These are phyloP conservation scores for Hemisphaericaspora subhashii DNA, from an alignment of 1,139 yeast genomes.

Conservation along the genomic window DNA sequence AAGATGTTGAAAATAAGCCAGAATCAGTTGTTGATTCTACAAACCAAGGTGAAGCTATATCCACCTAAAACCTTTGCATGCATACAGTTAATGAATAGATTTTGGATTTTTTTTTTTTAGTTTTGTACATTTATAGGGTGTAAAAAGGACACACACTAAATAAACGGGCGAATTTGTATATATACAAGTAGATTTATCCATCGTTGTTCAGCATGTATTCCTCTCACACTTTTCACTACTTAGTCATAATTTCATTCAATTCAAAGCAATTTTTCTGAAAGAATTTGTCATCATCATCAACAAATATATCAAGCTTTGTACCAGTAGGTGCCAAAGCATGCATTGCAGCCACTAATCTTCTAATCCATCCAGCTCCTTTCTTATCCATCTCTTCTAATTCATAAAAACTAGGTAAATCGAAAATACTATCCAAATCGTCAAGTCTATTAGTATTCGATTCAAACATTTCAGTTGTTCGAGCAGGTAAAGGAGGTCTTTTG, in stretches of 20 bases:
- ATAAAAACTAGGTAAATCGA: constrained; percentile 14
- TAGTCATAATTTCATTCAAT: constrained; percentile 11
- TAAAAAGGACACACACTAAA: neutral
- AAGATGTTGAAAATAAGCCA: constrained; percentile 10
- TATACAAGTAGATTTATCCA: neutral
- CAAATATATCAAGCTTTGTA: constrained; percentile 37
- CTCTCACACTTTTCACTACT: neutral
- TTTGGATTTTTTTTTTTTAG: neutral
- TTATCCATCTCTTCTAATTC: constrained; percentile 44
- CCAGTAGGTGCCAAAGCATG: constrained; percentile 38
- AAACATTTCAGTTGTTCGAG: neutral
- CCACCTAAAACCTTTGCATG: constrained; percentile 4
- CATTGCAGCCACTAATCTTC: constrained; percentile 38
- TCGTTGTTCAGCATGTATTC: too few species aligned
- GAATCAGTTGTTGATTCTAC: constrained; percentile 1
- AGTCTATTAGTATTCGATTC: constrained; percentile 2
- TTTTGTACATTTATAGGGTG: neutral
- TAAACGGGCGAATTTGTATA: neutral
- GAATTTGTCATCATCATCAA: constrained; percentile 38
- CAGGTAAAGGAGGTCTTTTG: constrained; percentile 7
- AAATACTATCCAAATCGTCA: constrained; percentile 13
- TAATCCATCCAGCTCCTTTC: constrained; percentile 51
- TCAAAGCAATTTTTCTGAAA: constrained; percentile 19
- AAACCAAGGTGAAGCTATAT: constrained; percentile 1
- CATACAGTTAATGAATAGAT: constrained; percentile 4